Conservation (phyloP, 2,329 filamentous ascomycete species). For the Aspergillus neotritici region DNA sequence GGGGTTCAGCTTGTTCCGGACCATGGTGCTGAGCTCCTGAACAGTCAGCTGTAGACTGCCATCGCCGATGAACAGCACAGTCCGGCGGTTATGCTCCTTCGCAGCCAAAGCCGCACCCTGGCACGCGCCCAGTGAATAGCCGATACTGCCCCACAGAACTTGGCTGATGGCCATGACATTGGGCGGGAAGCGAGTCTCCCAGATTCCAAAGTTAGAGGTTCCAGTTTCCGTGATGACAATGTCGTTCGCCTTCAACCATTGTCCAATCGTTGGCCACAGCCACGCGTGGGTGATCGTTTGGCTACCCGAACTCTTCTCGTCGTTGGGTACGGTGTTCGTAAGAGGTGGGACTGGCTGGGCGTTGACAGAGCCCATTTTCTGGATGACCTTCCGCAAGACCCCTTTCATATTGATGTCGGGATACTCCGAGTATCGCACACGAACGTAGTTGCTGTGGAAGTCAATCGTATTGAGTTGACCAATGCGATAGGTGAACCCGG, state of each 20-base stretch:
- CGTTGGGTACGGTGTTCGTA: conserved; percentile 48
- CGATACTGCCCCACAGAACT: conserved; percentile 66
- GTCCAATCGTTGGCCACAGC: conserved; percentile 70
- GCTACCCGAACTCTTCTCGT: conserved; percentile 26
- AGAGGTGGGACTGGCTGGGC: conserved; percentile 50
- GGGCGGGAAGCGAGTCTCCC: conserved; percentile 72
- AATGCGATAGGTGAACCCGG: conserved; percentile 77
- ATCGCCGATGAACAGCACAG: conserved; percentile 83
- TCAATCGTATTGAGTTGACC: conserved; percentile 76
- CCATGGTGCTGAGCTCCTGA: conserved; percentile 79
- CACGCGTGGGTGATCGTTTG: conserved; percentile 46
- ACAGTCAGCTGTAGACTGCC: conserved; percentile 79
- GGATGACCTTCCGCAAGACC: conserved; percentile 65
- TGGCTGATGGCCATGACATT: conserved; percentile 77
- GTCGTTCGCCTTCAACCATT: conserved; percentile 67
- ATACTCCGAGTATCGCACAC: conserved; percentile 73
- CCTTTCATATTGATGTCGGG: conserved; percentile 74
- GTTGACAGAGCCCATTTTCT: conserved; percentile 53
- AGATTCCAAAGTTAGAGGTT: conserved; percentile 82
- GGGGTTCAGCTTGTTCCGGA: conserved; percentile 65
- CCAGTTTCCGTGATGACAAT: conserved; percentile 83
- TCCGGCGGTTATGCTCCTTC: conserved; percentile 60
- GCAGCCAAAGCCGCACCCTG: conserved; percentile 69
- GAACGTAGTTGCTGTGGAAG: conserved; percentile 69
- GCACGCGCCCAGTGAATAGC: conserved; percentile 57